Evolutionary conservation across 1,284 basidiomycete genomes (phyloP), one percentile per base, ranked within the genome.

Genomic region (Mycena citricolor): DNA sequence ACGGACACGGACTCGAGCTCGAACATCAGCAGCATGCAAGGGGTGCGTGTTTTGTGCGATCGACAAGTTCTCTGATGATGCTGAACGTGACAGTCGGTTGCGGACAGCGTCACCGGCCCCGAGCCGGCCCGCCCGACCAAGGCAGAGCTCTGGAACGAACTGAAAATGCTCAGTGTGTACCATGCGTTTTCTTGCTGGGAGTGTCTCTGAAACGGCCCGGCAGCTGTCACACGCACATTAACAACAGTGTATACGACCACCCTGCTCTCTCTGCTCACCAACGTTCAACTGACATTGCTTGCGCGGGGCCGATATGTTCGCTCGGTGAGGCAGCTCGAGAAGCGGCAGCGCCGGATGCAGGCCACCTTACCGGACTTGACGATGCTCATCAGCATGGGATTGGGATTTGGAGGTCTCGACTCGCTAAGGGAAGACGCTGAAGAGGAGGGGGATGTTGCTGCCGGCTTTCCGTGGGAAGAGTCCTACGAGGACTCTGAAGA

Each of bases 191-290:
- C 13, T 41, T 16, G 32, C 13, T 48, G 22, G 39, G 36, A 29
- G 34, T 29, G 12, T 25, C 21, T 33, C 8, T n/a, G n/a, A n/a
- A 44, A 19, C 8, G 5, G n/a, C 35, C 14, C 8, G 42, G 2
- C 46, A 91, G 86, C 92, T 2, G 81, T 95, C 57, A 90, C 90
- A 4, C 76, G 92, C 39, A 86, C 88, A n/a, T 65, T 95, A 32
- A 93, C 91, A 7, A 79, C 84, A 1, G 64, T 94, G 14, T 95
- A 95, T 63, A 81, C 89, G 4, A 78, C 83, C 29, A 84, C 86
- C 17, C 77, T 95, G 21, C 77, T 95, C 26, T 78, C 86, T 2
- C 73, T 95, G 8, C 78, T 93, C 52, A 93, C 90, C 1, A 77
- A 84, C 38, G 74, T 91, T 21, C 92, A 95, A 61, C 78, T 95